Base-by-base conservation (phyloP, 768 basidiomycete species). In the Thelephora ganbajun region DNA sequence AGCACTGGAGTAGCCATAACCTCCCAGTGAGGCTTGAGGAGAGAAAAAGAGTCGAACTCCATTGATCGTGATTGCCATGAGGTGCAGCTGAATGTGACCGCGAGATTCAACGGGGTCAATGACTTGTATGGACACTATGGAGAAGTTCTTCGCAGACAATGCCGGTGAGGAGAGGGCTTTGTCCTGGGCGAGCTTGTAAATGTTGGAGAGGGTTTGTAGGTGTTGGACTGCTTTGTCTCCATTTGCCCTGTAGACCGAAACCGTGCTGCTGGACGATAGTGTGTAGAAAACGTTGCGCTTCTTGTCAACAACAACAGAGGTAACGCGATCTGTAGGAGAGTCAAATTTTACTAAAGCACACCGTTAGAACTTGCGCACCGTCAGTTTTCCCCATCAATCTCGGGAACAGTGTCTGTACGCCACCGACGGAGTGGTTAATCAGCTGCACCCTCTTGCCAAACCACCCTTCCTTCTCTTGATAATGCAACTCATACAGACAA, bases 401-500 rank as follows among this genome's bases (percentile, higher is more conserved):
- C 42, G 90, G 90, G 20, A 93, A 69, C 45, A 90, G 70, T 58
- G 85, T 89, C 54, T 80, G 77, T 47, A 89, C 71, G 13, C 81
- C 74, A 37, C 84, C 78, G 35, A 86, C 72, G 16, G 91, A 88
- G 57, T 92, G 88, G 56, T 96, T 94, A 59, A 88, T 72, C 47
- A 98, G 70, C 54, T 84, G 79, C 18, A 88, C 77, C 44, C 80
- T 74, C 61, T 90, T 89, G 39, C 80, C 83, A 65, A 96, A 94
- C 91, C 91, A 94, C 0, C 86, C 83, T 57, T 92, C 87, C 52
- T 74, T 83, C 54, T 83, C 80, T 56, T 90, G 86, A 62, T 97
- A 98, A 57, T 86, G 82, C 37, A 98, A 63, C 62, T 97, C 94
- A 62, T 94, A 96, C 46, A 98, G 65, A 59, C 81, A 79, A 12